Base-by-base conservation (phyloP, 2,329 filamentous ascomycete species). In the Diplodia sapinea region DNA sequence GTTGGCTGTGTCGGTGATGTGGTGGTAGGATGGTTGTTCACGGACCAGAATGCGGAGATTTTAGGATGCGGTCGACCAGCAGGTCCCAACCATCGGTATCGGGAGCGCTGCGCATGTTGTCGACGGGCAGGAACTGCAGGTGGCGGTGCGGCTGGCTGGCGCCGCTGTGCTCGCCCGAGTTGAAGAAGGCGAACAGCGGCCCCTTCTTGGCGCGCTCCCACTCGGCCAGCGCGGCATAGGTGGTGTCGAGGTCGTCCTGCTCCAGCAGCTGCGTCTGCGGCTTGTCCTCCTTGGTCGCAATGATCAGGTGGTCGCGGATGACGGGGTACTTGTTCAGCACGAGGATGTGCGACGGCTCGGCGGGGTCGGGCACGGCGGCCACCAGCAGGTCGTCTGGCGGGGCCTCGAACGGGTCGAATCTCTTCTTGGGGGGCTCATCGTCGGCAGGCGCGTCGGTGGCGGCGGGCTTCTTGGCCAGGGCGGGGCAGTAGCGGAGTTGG, bases 271-370 rank as follows among this genome's bases (percentile, higher is more conserved):
- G 81, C 1, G 86, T 88, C 80, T 93, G 90, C n/a, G 81, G 79
- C 74, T 87, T 86, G 75, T 88, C 88, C 1, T 79, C 76, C n/a
- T 79, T 85, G 0, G 90, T 93, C 0, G 87, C 86, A 57, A 93
- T 83, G 71, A 93, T 91, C 74, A 91, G 91, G 78, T 93, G 90
- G 72, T 88, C 84, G 0, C 86, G 84, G 40, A 91, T 88, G 59
- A 93, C 79, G 59, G 90, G 89, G 72, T 90, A 93, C 77, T 92
- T 93, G 82, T 93, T 93, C 50, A 93, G 81, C 1, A 93, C 86
- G 51, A 92, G 82, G 68, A 84, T 83, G 76, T 93, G 89, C 9
- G 80, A 76, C 0, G 86, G 80, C 29, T 75, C 69, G 6, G 65
- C 63, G 2, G 69, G 40, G 80, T 69, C 50, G 47, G 50, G 81